Base-by-base conservation (phyloP, 805 yeast species). In the Yarrowia divulgata region DNA sequence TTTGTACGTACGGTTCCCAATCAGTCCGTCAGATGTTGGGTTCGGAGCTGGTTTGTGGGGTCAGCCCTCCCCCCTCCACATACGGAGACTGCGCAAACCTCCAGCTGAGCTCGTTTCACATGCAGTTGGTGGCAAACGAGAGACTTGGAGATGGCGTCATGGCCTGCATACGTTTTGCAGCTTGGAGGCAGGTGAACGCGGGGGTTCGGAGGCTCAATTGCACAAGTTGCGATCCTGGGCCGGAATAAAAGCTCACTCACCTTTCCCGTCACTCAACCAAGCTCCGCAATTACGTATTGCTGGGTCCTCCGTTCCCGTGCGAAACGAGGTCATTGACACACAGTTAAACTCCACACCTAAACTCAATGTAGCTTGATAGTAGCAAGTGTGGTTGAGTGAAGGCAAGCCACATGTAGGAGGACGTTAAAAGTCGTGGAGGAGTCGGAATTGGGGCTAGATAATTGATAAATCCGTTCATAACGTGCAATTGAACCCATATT, bases 21-120 rank as follows among this genome's bases (percentile, higher is more conserved):
- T 54, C 60, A 54, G 60, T 54, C 60, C 60, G 39, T 23, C 60
- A 54, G 43, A 54, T 19, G 60, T 39, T 54, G 45, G 35, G 34
- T 19, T 14, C 18, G 45, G 14, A 8, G 34, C 12, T 8, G 12
- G 16, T n/a, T 34, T 54, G 60, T 54, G 60, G 60, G 60, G 60
- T 54, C 45, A 50, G 55, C 40, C 55, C 40, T 18, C 48, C 50
- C 48, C 50, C 50, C 6, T 32, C 8, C n/a, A 37, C 3, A 2
- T 23, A 23, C 29, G 29, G 29, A 8, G 18, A 50, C 37, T 39
- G 60, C 45, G 60, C 60, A 54, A 54, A 29, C 34, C 45, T 19
- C 34, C 29, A 18, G 34, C 23, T 54, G 39, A 18, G 34, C 23
- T 54, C 60, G 60, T 54, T 54, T 54, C 60, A 54, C 60, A 54